phyloP scores from a whole-genome alignment of 208 protist species.

The Crithidia bombi region DNA sequence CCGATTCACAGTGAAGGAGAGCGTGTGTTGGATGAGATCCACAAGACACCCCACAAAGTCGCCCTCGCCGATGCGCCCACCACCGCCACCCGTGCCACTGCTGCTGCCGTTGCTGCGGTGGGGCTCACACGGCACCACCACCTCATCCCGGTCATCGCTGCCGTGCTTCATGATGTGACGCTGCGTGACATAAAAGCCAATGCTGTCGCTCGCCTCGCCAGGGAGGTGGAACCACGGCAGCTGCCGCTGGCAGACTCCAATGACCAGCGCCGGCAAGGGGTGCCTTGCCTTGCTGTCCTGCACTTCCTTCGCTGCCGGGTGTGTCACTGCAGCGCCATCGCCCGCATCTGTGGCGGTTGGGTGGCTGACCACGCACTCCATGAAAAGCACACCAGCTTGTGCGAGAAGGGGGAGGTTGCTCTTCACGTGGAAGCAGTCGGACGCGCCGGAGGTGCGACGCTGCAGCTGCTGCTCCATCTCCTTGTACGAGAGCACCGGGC shows the following conservation, averaged over 20 bases:
- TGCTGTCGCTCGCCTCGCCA: constrained; percentile 62
- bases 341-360: neutral
- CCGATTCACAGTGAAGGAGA: constrained; percentile 77
- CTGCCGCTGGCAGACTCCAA: constrained; percentile 57
- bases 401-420: constrained; percentile 51
- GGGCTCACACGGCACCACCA: constrained; percentile 41
- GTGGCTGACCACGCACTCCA: constrained; percentile 55
- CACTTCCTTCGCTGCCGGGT: neutral
- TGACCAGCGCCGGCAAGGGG: constrained; percentile 43
- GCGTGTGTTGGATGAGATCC: constrained; percentile 57
- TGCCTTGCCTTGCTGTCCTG: neutral
- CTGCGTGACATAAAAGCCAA: constrained; percentile 73
- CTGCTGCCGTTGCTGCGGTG: constrained; percentile 19
- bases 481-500: constrained; percentile 25
- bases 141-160: constrained; percentile 41
- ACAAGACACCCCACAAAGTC: constrained; percentile 77
- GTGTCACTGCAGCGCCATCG: neutral
- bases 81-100: constrained; percentile 10
- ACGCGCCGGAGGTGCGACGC: constrained; percentile 26
- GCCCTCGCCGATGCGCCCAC: constrained; percentile 42
- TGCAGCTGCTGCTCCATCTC: constrained; percentile 31
- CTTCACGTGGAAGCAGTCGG: constrained; percentile 64
- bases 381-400: constrained; percentile 60
- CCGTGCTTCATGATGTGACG: constrained; percentile 70
- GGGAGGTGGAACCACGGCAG: constrained; percentile 61